Base-by-base conservation (phyloP, 1,284 basidiomycete species). In the Ceratorhiza oryzae-sativae region DNA sequence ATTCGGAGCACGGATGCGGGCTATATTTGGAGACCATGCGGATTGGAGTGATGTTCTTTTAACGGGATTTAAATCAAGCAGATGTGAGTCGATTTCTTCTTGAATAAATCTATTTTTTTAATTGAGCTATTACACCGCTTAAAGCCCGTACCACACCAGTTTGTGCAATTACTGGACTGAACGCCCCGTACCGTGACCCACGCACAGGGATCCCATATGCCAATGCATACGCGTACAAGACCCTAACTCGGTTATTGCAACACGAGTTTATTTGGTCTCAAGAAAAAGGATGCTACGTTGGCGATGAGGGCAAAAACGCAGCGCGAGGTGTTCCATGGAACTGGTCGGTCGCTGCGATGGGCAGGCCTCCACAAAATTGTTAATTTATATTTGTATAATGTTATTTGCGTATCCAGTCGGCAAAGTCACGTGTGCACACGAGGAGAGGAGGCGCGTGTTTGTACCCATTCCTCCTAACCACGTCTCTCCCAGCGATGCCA, bases 151-250 rank as follows among this genome's bases (percentile, higher is more conserved):
- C 46, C 23, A 60, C 62, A 63, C 76, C 76, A 18, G 77, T 76
- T 25, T 82, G 81, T 63, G 78, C 80, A 5, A 77, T 82, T 53
- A 82, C 81, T 0, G 81, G 81, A 1, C 73, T 81, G 0, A 76
- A 77, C 0, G 81, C 81, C 1, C 73, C 82, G 34, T 95, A 95
- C 77, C 79, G 86, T 42, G 93, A 95, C 77, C 92, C 93, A 2
- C 83, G 87, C 45, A 90, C 90, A 0, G 88, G 89, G 9, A 88
- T 91, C 1, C 91, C 93, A 0, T 95, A 87, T 78, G 90, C 92
- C 1, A 86, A 89, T 74, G 78, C 85, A 3, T 80, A 81, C n/a
- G 91, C 91, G 12, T 95, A 87, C 78, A 77, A 84, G 41, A 84
- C 84, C 1, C 80, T 94, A 45, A 87, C 85, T 3, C 81, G 80